These are phyloP conservation scores for Talaromyces stipitatus DNA, from an alignment of 495 filamentous ascomycete genomes.

Conservation along the genomic window DNA sequence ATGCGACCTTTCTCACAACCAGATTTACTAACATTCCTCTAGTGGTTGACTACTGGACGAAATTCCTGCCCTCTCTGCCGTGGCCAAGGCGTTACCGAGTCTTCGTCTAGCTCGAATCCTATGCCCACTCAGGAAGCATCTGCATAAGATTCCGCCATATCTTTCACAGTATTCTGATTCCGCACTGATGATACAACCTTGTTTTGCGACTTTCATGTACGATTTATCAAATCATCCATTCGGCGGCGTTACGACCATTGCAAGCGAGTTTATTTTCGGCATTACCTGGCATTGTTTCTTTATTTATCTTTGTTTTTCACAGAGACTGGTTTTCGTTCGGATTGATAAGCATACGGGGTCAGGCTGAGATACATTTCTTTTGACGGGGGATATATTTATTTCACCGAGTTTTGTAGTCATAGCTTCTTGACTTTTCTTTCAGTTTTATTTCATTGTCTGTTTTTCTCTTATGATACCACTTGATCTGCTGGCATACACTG, in stretches of 20 bases:
- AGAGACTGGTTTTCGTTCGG: not conserved
- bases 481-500: constrained; percentile 4
- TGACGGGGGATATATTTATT: not conserved
- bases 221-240: not conserved
- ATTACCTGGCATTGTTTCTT: not conserved
- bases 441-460: not conserved
- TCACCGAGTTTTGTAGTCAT: not conserved
- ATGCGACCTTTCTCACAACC: not conserved
- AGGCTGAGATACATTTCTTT: not conserved
- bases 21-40: constrained; percentile 4
- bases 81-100: constrained; percentile 55
- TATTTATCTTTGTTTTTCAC: not conserved
- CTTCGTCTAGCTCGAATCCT: constrained; percentile 9
- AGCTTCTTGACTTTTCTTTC: not conserved
- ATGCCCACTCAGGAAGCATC: not conserved
- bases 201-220: not conserved
- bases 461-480: constrained; percentile 2
- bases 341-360: not conserved
- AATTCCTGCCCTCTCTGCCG: constrained; percentile 73
- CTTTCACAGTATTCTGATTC: not conserved
- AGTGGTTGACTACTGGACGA: constrained; percentile 75
- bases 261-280: not conserved
- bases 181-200: not conserved
- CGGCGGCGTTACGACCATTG: not conserved
- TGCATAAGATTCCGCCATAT: not conserved